Evolutionary conservation across 169 alveolate genomes (phyloP).

Genomic region (Cryptosporidium canis): DNA sequence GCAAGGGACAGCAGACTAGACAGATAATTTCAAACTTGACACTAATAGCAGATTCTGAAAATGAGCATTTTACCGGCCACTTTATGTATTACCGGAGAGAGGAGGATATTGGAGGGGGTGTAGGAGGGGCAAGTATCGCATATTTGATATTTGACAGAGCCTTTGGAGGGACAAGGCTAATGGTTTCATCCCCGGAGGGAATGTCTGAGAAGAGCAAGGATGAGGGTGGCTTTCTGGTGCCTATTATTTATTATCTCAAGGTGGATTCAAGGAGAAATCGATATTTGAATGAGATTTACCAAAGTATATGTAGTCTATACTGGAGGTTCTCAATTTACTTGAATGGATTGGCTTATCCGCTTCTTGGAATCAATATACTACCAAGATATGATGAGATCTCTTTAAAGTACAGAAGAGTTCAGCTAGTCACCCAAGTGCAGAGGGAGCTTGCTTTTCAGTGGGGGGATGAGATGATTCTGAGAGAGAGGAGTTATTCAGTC

Average conservation of each 20-base stretch:
- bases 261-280: slow-evolving; percentile 14
- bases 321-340: background rate
- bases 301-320: background rate
- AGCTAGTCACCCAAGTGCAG: background rate
- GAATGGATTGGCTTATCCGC: slow-evolving; percentile 27
- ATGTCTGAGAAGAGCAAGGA: slow-evolving; percentile 5
- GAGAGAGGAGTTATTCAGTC: background rate
- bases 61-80: slow-evolving; percentile 25
- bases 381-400: slow-evolving; percentile 57
- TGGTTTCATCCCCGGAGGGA: slow-evolving; percentile 36
- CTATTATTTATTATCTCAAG: slow-evolving; percentile 24
- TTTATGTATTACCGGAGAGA: slow-evolving; percentile 28
- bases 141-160: slow-evolving; percentile 9
- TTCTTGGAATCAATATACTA: slow-evolving; percentile 37
- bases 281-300: slow-evolving; percentile 15
- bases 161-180: background rate
- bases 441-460: slow-evolving; percentile 16
- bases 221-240: slow-evolving; percentile 43
- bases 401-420: slow-evolving; percentile 29
- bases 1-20: background rate
- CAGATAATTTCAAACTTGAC: slow-evolving; percentile 15
- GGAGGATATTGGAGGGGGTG: background rate
- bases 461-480: background rate
- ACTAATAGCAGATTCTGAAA: slow-evolving; percentile 24
- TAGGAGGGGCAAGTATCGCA: slow-evolving; percentile 4